Evolutionary conservation across 768 basidiomycete genomes (phyloP), one percentile per base, ranked within the genome.

Genomic region (Hericium erinaceus): DNA sequence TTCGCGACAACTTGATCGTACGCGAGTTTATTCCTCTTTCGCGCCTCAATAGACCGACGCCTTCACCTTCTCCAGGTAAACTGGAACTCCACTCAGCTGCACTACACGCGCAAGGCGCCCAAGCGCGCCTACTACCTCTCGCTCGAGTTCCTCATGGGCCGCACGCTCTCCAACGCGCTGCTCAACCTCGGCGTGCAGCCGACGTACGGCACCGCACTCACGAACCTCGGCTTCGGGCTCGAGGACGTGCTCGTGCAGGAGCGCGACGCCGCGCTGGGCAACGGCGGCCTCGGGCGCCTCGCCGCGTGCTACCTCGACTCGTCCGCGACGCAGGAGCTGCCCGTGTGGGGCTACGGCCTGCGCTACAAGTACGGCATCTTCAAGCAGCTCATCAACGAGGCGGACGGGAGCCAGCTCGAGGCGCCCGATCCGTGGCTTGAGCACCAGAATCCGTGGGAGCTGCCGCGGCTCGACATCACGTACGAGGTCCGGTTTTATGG

Each of bases 281-380:
- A 98, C 69, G 95, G 95, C 62, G 95, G 95, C 57, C 80, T 98
- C 9, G 95, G 97, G 0, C 89, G 95, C 33, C 82, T 99, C 48
- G 97, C 97, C 0, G 95, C 97, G 0, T 99, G 97, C 74, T 99
- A 98, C 69, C 83, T 97, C 54, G 95, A 98, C 67, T 92, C 89
- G n/a, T 83, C 85, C 22, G 86, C 95, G 3, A 89, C 89, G 9
- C 85, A 92, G 66, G 87, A 95, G 70, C 79, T 98, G 4, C 95
- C 95, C 0, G 81, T 92, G 22, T 98, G 94, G 93, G 95, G 95
- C 48, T 98, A 98, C 65, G 94, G 94, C 46, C 72, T 97, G 58
- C 76, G 94, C 48, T 95, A 93, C 79, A 85, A 91, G 69, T 95
- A 93, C 65, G 94, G 94, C 56, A 97, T 98, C 74, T 98, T 99